Evolutionary conservation across 192 early-diverging fungal species (phyloP).

Genomic region (Spizellomyces sp.): DNA sequence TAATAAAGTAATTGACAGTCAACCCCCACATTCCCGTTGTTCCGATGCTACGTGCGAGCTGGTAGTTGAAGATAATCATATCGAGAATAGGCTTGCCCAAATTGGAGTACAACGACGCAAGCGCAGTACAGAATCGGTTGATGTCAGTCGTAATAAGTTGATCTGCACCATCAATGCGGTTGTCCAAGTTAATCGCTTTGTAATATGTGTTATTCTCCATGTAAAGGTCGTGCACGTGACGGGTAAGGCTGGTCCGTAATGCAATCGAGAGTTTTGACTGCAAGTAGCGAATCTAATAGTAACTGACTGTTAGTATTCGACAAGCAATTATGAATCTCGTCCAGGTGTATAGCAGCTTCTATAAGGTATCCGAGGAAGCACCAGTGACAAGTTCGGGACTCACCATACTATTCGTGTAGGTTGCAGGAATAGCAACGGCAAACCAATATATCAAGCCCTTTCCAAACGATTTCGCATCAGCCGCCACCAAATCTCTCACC

Average conservation of each 20-base stretch:
- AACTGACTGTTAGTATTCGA: constrained; percentile 72
- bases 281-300: constrained; percentile 26
- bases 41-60: constrained; percentile 84
- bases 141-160: constrained; percentile 87
- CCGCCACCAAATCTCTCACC: constrained; percentile 88
- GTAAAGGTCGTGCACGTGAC: constrained; percentile 85
- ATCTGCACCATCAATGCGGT: constrained; percentile 88
- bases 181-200: constrained; percentile 89
- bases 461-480: constrained; percentile 82
- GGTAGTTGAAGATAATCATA: constrained; percentile 92
- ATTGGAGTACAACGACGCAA: constrained; percentile 87
- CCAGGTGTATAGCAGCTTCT: constrained; percentile 23
- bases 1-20: constrained; percentile 73
- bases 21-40: constrained; percentile 80
- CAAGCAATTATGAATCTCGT: no score
- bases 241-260: constrained; percentile 67
- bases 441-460: constrained; percentile 88
- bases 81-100: constrained; percentile 95
- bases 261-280: constrained; percentile 55
- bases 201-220: constrained; percentile 93
- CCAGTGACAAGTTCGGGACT: not conserved
- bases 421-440: constrained; percentile 90
- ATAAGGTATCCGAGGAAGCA: constrained; percentile 60
- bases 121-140: constrained; percentile 85
- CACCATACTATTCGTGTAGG: constrained; percentile 97